Evolutionary conservation across 768 basidiomycete genomes (phyloP).

Genomic region (Suillus brevipes): DNA sequence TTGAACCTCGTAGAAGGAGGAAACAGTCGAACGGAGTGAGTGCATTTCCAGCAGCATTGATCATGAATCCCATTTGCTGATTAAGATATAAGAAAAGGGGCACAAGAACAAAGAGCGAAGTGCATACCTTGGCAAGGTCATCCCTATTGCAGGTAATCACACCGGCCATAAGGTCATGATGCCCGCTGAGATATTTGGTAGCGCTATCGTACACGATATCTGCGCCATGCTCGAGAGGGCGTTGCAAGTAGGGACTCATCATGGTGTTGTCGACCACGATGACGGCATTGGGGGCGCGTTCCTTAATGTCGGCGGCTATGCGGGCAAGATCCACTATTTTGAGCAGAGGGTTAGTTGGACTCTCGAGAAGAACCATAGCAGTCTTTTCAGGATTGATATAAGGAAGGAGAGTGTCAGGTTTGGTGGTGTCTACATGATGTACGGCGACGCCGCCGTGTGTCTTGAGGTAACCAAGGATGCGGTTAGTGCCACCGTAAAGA

Average conservation of each 20-base stretch:
- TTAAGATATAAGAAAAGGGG: not conserved
- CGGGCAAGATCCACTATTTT: constrained; percentile 89
- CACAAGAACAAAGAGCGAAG: not conserved
- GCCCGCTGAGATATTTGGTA: constrained; percentile 96
- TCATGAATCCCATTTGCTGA: constrained; percentile 85
- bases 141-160: constrained; percentile 90
- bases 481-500: constrained; percentile 96
- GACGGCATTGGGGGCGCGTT: constrained; percentile 74
- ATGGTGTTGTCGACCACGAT: constrained; percentile 97
- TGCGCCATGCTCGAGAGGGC: constrained; percentile 93
- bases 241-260: constrained; percentile 98
- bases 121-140: constrained; percentile 77
- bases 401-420: constrained; percentile 60
- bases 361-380: constrained; percentile 95
- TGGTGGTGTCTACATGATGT: constrained; percentile 92
- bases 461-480: constrained; percentile 85
- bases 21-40: constrained; percentile 96
- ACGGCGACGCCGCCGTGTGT: constrained; percentile 87
- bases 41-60: constrained; percentile 93
- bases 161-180: constrained; percentile 99
- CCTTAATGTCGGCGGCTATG: constrained; percentile 84
- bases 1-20: constrained; percentile 91
- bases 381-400: constrained; percentile 63
- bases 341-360: constrained; percentile 94
- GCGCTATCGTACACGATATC: constrained; percentile 98